Evolutionary conservation across 2,329 filamentous ascomycete genomes (phyloP), one percentile per base, ranked within the genome.

Genomic region (Emmonsia crescens): DNA sequence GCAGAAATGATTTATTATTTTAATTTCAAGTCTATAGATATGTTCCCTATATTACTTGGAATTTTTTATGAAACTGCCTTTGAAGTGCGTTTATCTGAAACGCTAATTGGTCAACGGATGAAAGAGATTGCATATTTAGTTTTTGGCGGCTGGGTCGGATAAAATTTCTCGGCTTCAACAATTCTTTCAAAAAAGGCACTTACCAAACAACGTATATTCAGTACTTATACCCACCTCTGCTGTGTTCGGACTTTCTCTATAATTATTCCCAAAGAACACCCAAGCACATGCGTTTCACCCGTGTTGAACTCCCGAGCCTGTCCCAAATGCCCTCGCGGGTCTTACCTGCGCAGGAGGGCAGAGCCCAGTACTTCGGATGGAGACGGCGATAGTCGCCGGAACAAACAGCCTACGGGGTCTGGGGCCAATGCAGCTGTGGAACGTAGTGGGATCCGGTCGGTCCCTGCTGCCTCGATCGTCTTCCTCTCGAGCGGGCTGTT

Each of bases 331-430:
- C 46, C 64, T 56, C 42, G 59, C 65, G 54, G 62, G 49, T 59
- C 27, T 59, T 55, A 14, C 51, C 57, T 51, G 49, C 36, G 40
- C 61, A 62, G 62, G 63, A 65, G 66, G 63, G 66, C 49, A 54
- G 16, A 54, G 49, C 31, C n/a, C 49, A 31, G 29, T 36, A 33
- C 63, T 63, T 66, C 62, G 64, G 62, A 67, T 67, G 73, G 67
- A 70, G 64, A 55, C 68, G 65, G 66, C 71, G 67, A 71, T 64
- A 61, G 60, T 69, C 56, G 61, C 67, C 27, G 60, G 67, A 68
- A 67, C 71, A 70, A 68, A 69, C 70, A 71, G 70, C 72, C 70
- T 64, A 54, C 60, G 55, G 57, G 31, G 42, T 58, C 38, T 56
- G 29, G 46, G 52, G 24, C 21, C 51, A 24, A 24, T 57, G 58